A percentile compares a stretch with the other conserved stretches of the same genome.
These are phyloP conservation scores for Carex arenaria DNA, from an alignment of 202 grass and related monocot genomes.

Conservation along the genomic window DNA sequence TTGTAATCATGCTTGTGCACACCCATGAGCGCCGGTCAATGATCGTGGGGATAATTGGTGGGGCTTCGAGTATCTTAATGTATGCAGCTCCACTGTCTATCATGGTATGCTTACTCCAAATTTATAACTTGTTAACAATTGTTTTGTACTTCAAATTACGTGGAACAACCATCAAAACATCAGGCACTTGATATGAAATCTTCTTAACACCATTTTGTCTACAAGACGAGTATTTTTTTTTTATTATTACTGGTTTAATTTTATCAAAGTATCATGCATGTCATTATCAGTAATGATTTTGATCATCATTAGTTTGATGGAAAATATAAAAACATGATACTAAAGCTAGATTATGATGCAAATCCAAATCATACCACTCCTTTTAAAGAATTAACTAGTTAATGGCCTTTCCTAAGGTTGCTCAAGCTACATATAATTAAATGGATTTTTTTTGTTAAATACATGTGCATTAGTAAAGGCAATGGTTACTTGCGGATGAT, in stretches of 20 bases:
- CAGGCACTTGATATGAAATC: not conserved
- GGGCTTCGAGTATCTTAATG: conserved; percentile 56
- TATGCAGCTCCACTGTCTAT: conserved; percentile 68
- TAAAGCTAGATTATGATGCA: not conserved
- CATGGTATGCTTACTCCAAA: conserved; percentile 47
- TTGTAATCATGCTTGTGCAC: conserved; percentile 48
- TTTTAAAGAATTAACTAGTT: not conserved
- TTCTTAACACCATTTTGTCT: not conserved
- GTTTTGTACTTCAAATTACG: not conserved
- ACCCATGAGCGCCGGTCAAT: conserved; percentile 46
- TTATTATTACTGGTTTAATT: not conserved
- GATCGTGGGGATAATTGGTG: conserved; percentile 63
- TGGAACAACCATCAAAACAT: not conserved
- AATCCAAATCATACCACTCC: not conserved
- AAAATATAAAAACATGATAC: not conserved
- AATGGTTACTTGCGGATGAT: not conserved
- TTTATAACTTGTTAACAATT: not conserved
- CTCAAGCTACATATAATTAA: not conserved
- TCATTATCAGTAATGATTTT: not conserved
- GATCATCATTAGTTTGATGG: not conserved
- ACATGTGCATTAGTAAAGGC: not conserved
- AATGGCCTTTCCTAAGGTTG: not conserved
- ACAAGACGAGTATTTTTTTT: not conserved
- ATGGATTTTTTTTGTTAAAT: not conserved
- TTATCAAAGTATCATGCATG: not conserved